phyloP scores from a whole-genome alignment of 352 stramenopile genomes.

The Discostella stelligera region DNA sequence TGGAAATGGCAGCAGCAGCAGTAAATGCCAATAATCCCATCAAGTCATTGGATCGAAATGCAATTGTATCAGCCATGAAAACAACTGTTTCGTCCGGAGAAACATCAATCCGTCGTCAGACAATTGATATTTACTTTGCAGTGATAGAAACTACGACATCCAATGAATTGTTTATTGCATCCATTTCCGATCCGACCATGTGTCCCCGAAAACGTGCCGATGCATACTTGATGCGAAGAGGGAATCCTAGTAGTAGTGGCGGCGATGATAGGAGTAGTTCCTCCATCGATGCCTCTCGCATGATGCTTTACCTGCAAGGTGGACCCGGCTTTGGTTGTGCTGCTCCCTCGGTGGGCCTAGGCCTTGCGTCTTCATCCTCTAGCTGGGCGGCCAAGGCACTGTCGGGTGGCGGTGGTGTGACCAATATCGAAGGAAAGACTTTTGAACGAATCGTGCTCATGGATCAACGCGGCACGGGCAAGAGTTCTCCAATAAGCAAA shows the following conservation, averaged over 20 bases:
- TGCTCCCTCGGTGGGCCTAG: conserved; percentile 47
- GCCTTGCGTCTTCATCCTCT: conserved; percentile 41
- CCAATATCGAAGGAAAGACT: conserved; percentile 33
- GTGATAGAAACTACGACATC: conserved; percentile 65
- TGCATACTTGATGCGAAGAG: conserved; percentile 6
- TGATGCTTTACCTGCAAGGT: conserved; percentile 69
- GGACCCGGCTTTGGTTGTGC: conserved; percentile 67
- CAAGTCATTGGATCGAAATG: too few species aligned
- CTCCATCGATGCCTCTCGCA: conserved; percentile 23
- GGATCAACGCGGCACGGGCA: conserved; percentile 84
- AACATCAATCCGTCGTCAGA: conserved; percentile 25
- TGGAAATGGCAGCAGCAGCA: conserved; percentile 15
- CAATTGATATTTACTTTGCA: conserved; percentile 74
- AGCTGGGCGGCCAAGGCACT: conserved; percentile 72
- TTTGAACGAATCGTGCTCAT: conserved; percentile 79
- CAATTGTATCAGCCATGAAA: too few species aligned
- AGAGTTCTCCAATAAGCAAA: conserved; percentile 77
- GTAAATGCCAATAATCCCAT: not conserved
- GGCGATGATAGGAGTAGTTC: not conserved
- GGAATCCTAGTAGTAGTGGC: too few species aligned
- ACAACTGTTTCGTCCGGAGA: too few species aligned
- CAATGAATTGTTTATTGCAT: conserved; percentile 24
- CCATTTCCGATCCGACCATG: conserved; percentile 22
- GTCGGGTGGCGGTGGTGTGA: conserved; percentile 22
- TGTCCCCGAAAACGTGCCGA: conserved; percentile 28